Evolutionary conservation across 495 filamentous ascomycete genomes (phyloP), one percentile per base, ranked within the genome.

Genomic region (Tuber calosporum): DNA sequence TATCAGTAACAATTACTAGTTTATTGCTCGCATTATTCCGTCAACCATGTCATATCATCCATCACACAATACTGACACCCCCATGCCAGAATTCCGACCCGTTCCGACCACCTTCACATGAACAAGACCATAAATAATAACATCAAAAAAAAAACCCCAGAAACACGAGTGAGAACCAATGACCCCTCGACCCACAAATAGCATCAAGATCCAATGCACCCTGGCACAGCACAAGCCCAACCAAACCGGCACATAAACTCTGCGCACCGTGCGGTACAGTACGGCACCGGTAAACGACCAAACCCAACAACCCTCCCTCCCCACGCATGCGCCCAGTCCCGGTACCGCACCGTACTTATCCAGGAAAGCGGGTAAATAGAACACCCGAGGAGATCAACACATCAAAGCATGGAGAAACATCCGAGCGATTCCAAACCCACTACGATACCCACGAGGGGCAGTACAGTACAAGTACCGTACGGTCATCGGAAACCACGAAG

Each of bases 81-180:
- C 53, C n/a, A 62, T 62, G 53, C 53, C 13, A 62, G 53, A 62
- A 30, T 62, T 9, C 53, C 53, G 53, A 62, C 53, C 53, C 53
- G 53, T 62, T 62, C 53, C 26, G 53, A 30, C 26, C 53, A 62
- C 53, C 53, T 26, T 30, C 53, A 62, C 53, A 30, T 62, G 53
- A 15, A 62, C 1, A 62, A 15, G n/a, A 62, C 53, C 9, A 5
- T 13, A n/a, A 22, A 8, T 30, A 62, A 62, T 62, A 62, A 62
- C 11, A 53, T 11, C n/a, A 26, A 15, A 15, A 4, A 15, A 53
- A 62, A 62, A 62, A 62, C 53, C 17, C n/a, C n/a, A n/a, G 53
- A 62, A 62, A 62, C 53, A 13, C 53, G 53, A 62, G 53, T 62
- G 53, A 62, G 53, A 62, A 62, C 53, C n/a, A 62, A 62, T 62